These are phyloP conservation scores for Penicillium sclerotigenum DNA, from an alignment of 2,329 filamentous ascomycete genomes.

Conservation along the genomic window DNA sequence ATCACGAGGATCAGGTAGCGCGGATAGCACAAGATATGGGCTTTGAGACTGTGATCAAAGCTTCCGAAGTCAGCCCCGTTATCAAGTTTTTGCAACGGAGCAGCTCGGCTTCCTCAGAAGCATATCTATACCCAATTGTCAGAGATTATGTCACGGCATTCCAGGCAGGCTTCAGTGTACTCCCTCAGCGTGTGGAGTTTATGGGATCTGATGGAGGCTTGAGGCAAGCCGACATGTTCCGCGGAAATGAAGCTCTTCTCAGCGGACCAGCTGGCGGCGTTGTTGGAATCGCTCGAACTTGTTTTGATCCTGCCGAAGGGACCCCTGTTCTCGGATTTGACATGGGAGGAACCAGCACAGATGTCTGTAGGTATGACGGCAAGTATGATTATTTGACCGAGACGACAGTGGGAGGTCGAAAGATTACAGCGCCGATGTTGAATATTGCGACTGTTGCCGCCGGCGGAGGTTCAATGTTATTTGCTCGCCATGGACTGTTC, in stretches of 20 bases:
- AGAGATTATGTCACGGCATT: neutral
- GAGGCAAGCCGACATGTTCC: neutral
- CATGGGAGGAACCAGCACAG: neutral
- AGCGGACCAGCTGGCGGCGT: neutral
- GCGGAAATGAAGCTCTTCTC: neutral
- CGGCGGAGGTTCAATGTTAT: neutral
- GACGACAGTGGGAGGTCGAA: neutral
- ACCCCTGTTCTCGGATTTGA: neutral
- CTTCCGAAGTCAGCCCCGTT: neutral
- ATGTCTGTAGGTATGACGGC: neutral
- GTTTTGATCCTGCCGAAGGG: neutral
- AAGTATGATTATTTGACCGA: neutral
- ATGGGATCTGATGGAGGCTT: neutral
- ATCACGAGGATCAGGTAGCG: neutral
- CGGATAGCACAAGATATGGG: neutral
- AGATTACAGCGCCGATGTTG: neutral
- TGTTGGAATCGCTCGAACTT: neutral
- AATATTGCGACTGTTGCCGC: neutral
- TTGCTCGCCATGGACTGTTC: neutral
- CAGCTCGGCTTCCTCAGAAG: neutral
- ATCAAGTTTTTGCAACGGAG: neutral
- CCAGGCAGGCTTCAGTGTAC: neutral
- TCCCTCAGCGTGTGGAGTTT: neutral
- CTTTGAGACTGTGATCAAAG: neutral
- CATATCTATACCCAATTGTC: neutral